Percentiles rank a stretch among this genome's conserved stretches.
Evolutionary conservation across 257 asterid species (phyloP).

Genomic region (Haberlea rhodopensis): DNA sequence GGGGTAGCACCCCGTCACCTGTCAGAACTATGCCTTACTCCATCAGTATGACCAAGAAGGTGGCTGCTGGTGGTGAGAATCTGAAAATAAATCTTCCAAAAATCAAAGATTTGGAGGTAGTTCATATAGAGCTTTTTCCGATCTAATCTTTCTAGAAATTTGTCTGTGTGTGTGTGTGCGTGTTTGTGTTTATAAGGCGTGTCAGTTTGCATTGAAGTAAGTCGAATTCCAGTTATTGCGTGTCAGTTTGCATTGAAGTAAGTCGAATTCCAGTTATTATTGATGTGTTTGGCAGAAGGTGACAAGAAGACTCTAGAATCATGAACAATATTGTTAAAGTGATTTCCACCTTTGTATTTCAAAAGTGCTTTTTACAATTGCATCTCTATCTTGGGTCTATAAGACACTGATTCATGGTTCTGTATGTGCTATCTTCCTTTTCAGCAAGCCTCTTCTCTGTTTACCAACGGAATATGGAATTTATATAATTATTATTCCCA

Average conservation of each 20-base stretch:
- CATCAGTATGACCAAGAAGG: constrained; percentile 34
- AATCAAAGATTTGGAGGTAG: constrained; percentile 62
- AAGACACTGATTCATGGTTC: not conserved
- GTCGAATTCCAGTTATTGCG: constrained; percentile 7
- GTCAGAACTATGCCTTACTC: constrained; percentile 55
- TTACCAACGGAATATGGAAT: not conserved
- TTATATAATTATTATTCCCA: too few species aligned
- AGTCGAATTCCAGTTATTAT: constrained; percentile 7
- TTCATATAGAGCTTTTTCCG: constrained; percentile 24
- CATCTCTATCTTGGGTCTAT: constrained; percentile 8
- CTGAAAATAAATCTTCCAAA: constrained; percentile 45
- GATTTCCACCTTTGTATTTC: not conserved
- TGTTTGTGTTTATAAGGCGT: not conserved
- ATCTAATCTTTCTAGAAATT: not conserved
- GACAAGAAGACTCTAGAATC: not conserved
- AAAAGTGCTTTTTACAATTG: not conserved
- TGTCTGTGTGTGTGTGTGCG: too few species aligned
- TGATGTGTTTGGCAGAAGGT: constrained; percentile 1
- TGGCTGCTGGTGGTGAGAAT: constrained; percentile 29
- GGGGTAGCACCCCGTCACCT: constrained; percentile 74
- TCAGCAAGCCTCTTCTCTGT: not conserved
- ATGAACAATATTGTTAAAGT: not conserved
- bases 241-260: constrained; percentile 8
- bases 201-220: constrained; percentile 11
- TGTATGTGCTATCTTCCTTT: not conserved